Evolutionary conservation across 2,329 filamentous ascomycete genomes (phyloP).

Genomic region (Neonectria coccinea): DNA sequence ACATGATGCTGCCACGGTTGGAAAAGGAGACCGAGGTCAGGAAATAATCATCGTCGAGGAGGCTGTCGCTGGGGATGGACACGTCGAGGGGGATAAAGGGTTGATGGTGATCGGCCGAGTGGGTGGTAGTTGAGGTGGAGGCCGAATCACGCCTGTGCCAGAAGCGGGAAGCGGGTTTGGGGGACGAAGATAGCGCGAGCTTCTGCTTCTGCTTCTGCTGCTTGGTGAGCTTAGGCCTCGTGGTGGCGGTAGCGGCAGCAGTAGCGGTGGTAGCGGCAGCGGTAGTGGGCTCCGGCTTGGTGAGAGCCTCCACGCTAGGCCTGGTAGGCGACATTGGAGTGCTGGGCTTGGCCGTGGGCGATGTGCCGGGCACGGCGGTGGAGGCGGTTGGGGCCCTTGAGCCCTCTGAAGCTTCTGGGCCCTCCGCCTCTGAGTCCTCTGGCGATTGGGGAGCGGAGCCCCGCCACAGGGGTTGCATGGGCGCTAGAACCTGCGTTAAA

Average conservation of each 20-base stretch:
- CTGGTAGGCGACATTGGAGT: neutral
- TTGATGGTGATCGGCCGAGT: conserved; percentile 44
- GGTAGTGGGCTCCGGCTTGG: conserved; percentile 19
- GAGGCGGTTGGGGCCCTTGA: conserved; percentile 31
- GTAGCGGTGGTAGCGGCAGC: conserved; percentile 15
- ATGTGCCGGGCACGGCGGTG: conserved; percentile 21
- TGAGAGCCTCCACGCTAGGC: conserved; percentile 13
- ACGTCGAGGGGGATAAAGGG: conserved; percentile 66
- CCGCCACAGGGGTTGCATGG: conserved; percentile 44
- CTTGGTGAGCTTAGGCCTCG: conserved; percentile 28
- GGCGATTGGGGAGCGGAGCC: conserved; percentile 34
- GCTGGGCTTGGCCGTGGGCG: conserved; percentile 30
- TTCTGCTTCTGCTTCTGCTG: conserved; percentile 11
- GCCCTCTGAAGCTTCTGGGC: conserved; percentile 7
- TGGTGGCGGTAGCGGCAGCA: conserved; percentile 37
- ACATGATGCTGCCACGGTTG: conserved; percentile 73
- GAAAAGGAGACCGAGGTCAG: conserved; percentile 69
- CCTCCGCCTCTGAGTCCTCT: neutral
- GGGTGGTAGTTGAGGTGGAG: conserved; percentile 43
- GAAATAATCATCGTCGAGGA: conserved; percentile 70
- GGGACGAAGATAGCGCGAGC: conserved; percentile 37
- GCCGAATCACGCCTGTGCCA: conserved; percentile 44
- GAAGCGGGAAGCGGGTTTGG: conserved; percentile 44
- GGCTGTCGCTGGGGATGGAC: conserved; percentile 65
- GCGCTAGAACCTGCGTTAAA: conserved; percentile 45